Evolutionary conservation across 108 stramenopile species (phyloP).

Genomic region (Poteriospumella lacustris): DNA sequence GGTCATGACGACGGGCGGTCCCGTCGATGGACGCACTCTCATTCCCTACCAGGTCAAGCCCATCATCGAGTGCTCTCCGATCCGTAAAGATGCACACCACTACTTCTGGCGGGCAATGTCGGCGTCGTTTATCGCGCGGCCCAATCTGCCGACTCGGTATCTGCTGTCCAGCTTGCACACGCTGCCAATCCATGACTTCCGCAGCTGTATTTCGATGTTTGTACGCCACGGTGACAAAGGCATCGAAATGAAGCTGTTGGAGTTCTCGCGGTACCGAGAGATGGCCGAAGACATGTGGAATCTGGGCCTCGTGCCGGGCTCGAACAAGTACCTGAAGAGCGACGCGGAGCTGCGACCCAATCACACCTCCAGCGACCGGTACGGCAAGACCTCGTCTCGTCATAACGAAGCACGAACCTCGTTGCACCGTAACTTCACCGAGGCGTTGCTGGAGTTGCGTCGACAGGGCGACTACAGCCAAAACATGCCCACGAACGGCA

Average conservation of each 20-base stretch:
- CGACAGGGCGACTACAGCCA: no score
- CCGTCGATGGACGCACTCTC: neutral
- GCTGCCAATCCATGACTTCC: neutral
- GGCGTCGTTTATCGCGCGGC: neutral
- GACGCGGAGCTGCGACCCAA: neutral
- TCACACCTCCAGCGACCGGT: no score
- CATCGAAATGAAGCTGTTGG: constrained; percentile 1
- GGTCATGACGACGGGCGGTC: neutral
- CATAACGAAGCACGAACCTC: no score
- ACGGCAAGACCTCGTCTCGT: no score
- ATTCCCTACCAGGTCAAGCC: neutral
- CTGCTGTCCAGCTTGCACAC: neutral
- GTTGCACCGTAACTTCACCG: neutral
- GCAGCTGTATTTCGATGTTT: constrained; percentile 9
- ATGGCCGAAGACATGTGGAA: neutral
- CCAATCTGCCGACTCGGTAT: neutral
- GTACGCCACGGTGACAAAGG: constrained; percentile 15
- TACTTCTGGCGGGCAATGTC: neutral
- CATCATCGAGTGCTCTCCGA: neutral
- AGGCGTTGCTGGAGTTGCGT: no score
- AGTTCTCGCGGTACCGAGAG: neutral
- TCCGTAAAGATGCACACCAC: neutral
- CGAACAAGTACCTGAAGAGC: neutral
- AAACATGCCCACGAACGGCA: neutral
- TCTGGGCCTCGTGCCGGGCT: neutral